phyloP scores from a whole-genome alignment of 2,329 filamentous ascomycete species.

The Cercospora sp. region DNA sequence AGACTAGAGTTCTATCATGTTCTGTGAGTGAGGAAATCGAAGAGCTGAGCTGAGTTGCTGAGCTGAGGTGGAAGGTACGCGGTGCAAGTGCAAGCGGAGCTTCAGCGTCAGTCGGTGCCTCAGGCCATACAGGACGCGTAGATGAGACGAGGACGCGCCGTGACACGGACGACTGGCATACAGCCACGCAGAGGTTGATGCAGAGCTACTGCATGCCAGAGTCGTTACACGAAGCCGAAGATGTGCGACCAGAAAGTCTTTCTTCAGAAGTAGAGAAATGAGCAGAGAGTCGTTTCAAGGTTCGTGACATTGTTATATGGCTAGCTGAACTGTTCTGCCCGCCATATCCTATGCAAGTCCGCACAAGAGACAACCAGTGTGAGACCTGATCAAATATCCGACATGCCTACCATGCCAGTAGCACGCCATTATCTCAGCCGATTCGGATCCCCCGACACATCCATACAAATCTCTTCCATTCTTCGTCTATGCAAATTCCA shows the following conservation, averaged over 20 bases:
- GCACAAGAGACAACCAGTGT: slow-evolving; percentile 5
- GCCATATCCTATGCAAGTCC: neutral
- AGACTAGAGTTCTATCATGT: no score
- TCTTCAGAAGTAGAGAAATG: neutral
- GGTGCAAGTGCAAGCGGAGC: no score
- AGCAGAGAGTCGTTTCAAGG: neutral
- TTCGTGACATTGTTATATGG: neutral
- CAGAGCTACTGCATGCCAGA: neutral
- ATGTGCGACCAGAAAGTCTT: neutral
- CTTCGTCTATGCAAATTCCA: slow-evolving; percentile 6
- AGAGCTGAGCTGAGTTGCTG: neutral
- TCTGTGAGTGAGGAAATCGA: no score
- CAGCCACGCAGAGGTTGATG: neutral
- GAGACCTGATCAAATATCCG: neutral
- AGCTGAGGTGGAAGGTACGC: neutral
- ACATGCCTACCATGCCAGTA: neutral
- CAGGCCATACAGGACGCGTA: neutral
- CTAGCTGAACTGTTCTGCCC: neutral
- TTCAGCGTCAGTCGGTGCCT: neutral
- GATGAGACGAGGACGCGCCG: neutral
- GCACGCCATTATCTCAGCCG: neutral
- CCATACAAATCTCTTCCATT: slow-evolving; percentile 3
- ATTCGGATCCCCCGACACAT: slow-evolving; percentile 1
- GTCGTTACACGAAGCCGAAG: neutral
- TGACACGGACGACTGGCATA: neutral